phyloP scores from a whole-genome alignment of 805 yeast species.

The Candida sakaeoensis region DNA sequence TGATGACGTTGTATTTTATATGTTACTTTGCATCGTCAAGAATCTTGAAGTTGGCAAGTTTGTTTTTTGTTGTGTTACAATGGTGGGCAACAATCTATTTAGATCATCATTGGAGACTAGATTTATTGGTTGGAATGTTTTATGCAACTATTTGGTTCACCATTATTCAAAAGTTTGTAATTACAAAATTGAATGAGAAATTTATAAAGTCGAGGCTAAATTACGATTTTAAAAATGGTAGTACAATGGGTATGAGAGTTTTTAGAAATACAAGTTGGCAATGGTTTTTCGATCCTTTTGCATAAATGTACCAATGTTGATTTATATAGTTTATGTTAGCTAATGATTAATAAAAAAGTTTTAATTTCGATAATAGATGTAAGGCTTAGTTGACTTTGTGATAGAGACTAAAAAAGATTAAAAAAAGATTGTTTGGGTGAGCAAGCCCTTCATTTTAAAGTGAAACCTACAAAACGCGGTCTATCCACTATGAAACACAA shows the following conservation, averaged over 20 bases:
- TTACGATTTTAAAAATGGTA: constrained; percentile 39
- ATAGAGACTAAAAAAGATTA: too few species aligned
- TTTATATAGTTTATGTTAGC: not conserved
- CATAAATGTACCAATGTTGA: too few species aligned
- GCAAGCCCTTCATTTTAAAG: too few species aligned
- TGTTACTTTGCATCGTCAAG: constrained; percentile 36
- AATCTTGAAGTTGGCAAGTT: constrained; percentile 30
- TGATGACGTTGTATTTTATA: constrained; percentile 43
- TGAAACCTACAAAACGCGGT: too few species aligned
- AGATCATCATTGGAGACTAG: constrained; percentile 71
- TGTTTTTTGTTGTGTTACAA: constrained; percentile 49
- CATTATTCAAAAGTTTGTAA: constrained; percentile 14
- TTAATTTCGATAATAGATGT: not conserved
- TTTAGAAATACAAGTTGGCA: constrained; percentile 47
- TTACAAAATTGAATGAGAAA: constrained; percentile 15
- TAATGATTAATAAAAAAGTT: not conserved
- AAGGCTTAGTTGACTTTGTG: too few species aligned
- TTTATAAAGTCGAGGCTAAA: constrained; percentile 34
- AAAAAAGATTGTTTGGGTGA: too few species aligned
- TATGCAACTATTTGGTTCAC: constrained; percentile 28
- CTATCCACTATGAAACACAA: too few species aligned
- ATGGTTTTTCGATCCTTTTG: constrained; percentile 49
- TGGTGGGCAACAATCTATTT: constrained; percentile 78
- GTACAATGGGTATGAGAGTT: constrained; percentile 63
- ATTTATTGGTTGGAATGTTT: constrained; percentile 51